Base-by-base conservation (phyloP, 139 green algal species). In the Asterochloris sp. region DNA sequence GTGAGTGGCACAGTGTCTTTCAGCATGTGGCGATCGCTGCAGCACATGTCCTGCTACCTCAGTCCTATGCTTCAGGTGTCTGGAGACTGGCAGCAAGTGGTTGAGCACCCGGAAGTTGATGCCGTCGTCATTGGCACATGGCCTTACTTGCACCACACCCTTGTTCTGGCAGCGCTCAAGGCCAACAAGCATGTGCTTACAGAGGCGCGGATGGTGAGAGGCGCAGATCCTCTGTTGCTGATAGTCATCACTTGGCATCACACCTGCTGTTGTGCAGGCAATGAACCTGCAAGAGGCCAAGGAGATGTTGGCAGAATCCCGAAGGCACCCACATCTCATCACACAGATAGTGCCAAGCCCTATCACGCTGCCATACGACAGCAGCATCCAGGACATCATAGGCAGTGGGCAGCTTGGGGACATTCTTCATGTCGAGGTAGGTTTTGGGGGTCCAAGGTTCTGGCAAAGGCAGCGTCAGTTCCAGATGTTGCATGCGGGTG, bases 171-270 rank as follows among this genome's bases (percentile, higher is more conserved):
- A 24, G 83, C 85, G 11, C 76, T 89, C 16, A 26, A 80, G 19
- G 85, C 85, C 17, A 81, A 81, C 62, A 89, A 89, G 66, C 85
- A 89, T 75, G 85, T 87, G n/a, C 83, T 89, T 4, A 87, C 83
- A 60, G 85, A 89, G 69, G 85, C 85, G 0, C 83, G 85, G 75
- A 69, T 87, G 85, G 83, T 88, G 27, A 79, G 77, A 11, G 12
- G 13, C 0, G 15, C 17, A 21, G 11, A 28, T 26, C 14, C 47
- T 60, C 27, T 26, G 15, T 68, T 13, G 0, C 28, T 17, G 26
- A 13, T 13, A 63, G 13, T 26, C 13, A 14, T 67, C 27, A 26
- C 11, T 76, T n/a, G 28, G 19, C 69, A 54, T 16, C 74, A 62
- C 14, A n/a, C 13, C n/a, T 21, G n/a, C 24, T 47, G n/a, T 47